These are phyloP conservation scores for Phytophthora pistaciae DNA, from an alignment of 352 stramenopile genomes.

Conservation along the genomic window DNA sequence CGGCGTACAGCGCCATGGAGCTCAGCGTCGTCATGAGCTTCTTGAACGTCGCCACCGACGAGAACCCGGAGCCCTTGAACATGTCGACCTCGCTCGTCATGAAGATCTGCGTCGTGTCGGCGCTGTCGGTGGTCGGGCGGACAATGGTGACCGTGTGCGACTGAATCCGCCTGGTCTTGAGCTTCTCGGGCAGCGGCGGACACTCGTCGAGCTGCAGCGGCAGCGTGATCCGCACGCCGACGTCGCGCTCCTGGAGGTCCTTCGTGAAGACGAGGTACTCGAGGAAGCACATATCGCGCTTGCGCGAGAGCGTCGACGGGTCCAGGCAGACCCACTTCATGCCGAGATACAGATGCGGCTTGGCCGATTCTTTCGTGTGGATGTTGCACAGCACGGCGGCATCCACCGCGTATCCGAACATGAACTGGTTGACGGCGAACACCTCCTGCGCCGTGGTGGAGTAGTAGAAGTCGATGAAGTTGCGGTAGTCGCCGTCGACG, in stretches of 20 bases:
- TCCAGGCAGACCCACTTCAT: slow-evolving; percentile 86
- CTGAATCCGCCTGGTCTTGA: slow-evolving; percentile 65
- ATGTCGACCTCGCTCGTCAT: slow-evolving; percentile 65
- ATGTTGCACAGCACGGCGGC: slow-evolving; percentile 78
- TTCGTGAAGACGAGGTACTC: slow-evolving; percentile 81
- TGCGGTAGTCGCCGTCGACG: slow-evolving; percentile 67
- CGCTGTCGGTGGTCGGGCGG: slow-evolving; percentile 42
- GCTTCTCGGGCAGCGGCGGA: slow-evolving; percentile 50
- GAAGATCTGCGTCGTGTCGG: slow-evolving; percentile 63
- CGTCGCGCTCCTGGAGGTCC: slow-evolving; percentile 64
- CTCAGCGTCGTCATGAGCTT: slow-evolving; percentile 63
- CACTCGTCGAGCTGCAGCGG: slow-evolving; percentile 72
- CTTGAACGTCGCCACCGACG: slow-evolving; percentile 40
- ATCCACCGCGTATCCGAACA: slow-evolving; percentile 72
- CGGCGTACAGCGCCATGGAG: slow-evolving; percentile 65
- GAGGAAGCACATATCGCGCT: slow-evolving; percentile 76
- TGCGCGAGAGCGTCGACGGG: slow-evolving; percentile 63
- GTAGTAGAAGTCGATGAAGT: slow-evolving; percentile 80
- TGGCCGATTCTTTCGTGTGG: slow-evolving; percentile 56
- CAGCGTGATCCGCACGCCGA: slow-evolving; percentile 76
- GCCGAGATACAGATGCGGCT: slow-evolving; percentile 70
- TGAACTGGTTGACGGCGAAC: slow-evolving; percentile 77
- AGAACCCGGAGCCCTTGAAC: slow-evolving; percentile 38
- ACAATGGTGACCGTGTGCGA: slow-evolving; percentile 69
- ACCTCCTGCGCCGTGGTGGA: slow-evolving; percentile 59